Percentiles rank a stretch among this genome's conserved stretches.
phyloP scores from a whole-genome alignment of 331 rosid genomes.

The Ulmus americana region DNA sequence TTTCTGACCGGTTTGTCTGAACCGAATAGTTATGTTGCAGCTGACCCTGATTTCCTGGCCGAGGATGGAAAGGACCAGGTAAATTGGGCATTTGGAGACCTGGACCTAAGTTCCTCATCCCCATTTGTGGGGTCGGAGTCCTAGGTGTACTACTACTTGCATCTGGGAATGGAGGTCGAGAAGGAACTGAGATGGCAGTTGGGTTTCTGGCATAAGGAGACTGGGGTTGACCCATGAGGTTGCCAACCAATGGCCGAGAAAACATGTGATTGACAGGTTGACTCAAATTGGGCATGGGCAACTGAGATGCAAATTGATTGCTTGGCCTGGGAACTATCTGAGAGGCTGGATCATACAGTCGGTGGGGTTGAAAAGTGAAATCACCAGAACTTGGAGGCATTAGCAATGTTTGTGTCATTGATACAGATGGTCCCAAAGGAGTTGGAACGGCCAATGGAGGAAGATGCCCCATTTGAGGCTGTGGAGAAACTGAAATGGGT shows the following conservation, averaged over 20 bases:
- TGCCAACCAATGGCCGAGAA: constrained; percentile 41
- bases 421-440: constrained; percentile 32
- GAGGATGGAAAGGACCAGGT: constrained; percentile 33
- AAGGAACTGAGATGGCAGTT: constrained; percentile 35
- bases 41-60: constrained; percentile 38
- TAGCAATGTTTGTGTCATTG: neutral
- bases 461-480: constrained; percentile 43
- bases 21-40: constrained; percentile 34
- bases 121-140: constrained; percentile 38
- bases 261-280: constrained; percentile 45
- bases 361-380: constrained; percentile 61
- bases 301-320: constrained; percentile 39
- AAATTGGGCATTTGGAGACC: constrained; percentile 43
- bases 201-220: constrained; percentile 43
- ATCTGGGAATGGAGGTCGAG: constrained; percentile 47
- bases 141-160: constrained; percentile 37
- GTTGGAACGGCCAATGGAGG: constrained; percentile 22
- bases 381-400: constrained; percentile 45
- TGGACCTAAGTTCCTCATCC: constrained; percentile 52
- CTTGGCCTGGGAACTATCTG: constrained; percentile 37
- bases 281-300: constrained; percentile 28
- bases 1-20: constrained; percentile 37
- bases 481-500: constrained; percentile 20
- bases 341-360: constrained; percentile 40
- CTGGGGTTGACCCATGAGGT: constrained; percentile 43